Evolutionary conservation across 2,329 filamentous ascomycete species (phyloP).

Genomic region (Colletotrichum filicis): DNA sequence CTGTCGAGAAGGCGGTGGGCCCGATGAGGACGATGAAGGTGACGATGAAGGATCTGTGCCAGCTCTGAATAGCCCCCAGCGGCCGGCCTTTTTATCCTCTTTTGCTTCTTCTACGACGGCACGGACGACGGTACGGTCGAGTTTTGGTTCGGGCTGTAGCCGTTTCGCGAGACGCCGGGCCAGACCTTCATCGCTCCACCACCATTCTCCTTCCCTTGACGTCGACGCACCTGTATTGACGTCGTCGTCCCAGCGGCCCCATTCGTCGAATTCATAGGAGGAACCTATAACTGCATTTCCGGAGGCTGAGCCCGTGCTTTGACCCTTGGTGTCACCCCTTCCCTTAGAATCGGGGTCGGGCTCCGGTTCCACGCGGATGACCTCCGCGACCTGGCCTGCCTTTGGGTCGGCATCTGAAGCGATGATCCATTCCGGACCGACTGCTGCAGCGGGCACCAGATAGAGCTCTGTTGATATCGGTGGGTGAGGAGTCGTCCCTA

Average conservation of each 20-base stretch:
- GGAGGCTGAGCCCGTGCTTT: slow-evolving; percentile 17
- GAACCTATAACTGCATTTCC: background rate
- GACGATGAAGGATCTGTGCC: slow-evolving; percentile 30
- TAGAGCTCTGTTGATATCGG: slow-evolving; percentile 53
- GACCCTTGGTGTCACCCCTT: background rate
- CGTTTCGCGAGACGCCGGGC: slow-evolving; percentile 56
- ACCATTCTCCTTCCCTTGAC: slow-evolving; percentile 37
- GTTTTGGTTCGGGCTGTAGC: slow-evolving; percentile 44
- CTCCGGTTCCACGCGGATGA: slow-evolving; percentile 44
- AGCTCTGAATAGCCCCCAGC: slow-evolving; percentile 48
- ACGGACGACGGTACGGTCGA: slow-evolving; percentile 44
- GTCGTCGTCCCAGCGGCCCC: slow-evolving; percentile 50
- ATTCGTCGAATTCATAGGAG: slow-evolving; percentile 53
- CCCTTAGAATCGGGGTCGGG: background rate
- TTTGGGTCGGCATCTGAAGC: slow-evolving; percentile 45
- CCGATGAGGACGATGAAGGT: slow-evolving; percentile 15
- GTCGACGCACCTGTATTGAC: background rate
- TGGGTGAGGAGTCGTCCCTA: slow-evolving; percentile 46
- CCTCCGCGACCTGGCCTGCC: slow-evolving; percentile 43
- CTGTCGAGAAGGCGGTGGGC: background rate
- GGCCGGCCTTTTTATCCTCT: slow-evolving; percentile 46
- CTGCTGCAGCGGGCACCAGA: slow-evolving; percentile 55
- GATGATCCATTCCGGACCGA: slow-evolving; percentile 49
- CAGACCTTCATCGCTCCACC: slow-evolving; percentile 60
- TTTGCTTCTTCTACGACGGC: slow-evolving; percentile 44